phyloP scores from a whole-genome alignment of 2,329 filamentous ascomycete species.

The Monosporascus sp. region DNA sequence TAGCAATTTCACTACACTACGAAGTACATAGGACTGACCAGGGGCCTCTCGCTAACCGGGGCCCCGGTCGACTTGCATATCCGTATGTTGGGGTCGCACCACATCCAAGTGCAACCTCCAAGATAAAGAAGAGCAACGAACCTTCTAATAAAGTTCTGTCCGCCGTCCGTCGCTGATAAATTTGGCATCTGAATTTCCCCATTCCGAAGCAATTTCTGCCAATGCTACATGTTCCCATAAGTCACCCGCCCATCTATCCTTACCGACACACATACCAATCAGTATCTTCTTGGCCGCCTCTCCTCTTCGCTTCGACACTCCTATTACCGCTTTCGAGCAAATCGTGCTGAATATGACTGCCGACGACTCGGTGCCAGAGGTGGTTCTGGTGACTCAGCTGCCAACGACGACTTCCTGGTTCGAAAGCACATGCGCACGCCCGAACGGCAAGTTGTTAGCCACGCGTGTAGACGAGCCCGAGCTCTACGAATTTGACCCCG shows the following conservation, averaged over 20 bases:
- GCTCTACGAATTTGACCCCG: slow-evolving; percentile 22
- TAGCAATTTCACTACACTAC: neutral
- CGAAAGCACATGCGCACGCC: slow-evolving; percentile 22
- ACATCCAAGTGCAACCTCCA: neutral
- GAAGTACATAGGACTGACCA: neutral
- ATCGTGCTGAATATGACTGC: slow-evolving; percentile 12
- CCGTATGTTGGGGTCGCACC: neutral
- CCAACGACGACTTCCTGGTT: slow-evolving; percentile 25
- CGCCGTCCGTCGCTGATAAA: neutral
- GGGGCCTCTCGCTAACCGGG: neutral
- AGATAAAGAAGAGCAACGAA: neutral
- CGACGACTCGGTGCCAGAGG: slow-evolving; percentile 17
- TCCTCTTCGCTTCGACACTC: neutral
- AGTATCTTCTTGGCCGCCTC: neutral
- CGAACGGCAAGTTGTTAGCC: slow-evolving; percentile 24
- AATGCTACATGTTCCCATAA: too few relatives aligned
- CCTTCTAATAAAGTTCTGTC: neutral
- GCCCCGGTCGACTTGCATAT: neutral
- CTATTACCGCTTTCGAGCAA: neutral
- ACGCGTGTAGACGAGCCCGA: slow-evolving; percentile 25
- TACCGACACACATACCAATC: too few relatives aligned
- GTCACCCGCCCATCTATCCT: too few relatives aligned
- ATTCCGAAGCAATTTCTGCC: too few relatives aligned
- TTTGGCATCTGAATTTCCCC: neutral
- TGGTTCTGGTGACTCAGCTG: slow-evolving; percentile 24